Base-by-base conservation (phyloP, 2,329 filamentous ascomycete genomes). In the Colletotrichum tropicale region DNA sequence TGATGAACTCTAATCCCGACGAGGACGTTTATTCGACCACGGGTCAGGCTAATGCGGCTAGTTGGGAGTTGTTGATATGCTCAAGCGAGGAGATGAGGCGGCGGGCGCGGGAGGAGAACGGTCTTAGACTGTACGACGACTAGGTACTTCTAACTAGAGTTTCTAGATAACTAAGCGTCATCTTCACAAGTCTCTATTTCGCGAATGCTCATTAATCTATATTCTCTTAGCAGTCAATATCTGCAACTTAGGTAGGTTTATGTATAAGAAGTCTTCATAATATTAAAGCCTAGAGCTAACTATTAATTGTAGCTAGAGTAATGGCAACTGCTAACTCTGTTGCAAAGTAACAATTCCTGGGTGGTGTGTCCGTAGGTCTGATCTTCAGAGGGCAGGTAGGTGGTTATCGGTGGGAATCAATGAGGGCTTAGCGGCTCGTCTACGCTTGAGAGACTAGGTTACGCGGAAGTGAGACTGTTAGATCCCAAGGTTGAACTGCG, bases 251-350 rank as follows among this genome's bases (percentile, higher is more conserved):
- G 12, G 18, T 10, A 43, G 16, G 38, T n/a, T n/a, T n/a, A 10
- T 43, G 1, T 4, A 43, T n/a, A 43, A 0, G 38, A 43, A 43
- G 0, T 10, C 38, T 43, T 43, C 0, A n/a, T 0, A 0, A 10
- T 0, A 43, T 43, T 0, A 3, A 43, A 43, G 38, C 16, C 0
- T 43, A 18, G n/a, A 55, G 34, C 34, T 36, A 36, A 36, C 0
- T 5, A 36, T 8, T 8, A 16, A 0, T 38, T 0, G 4, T 16
- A 38, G 15, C 0, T 1, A 38, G 34, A 38, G 0, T 0, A 0
- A 18, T 38, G 16, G 34, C 34, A 38, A 8, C 34, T 38, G 8
- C 4, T 38, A 38, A 38, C 0, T 38, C 15, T 38, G 0, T 38
- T 38, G 7, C 34, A 36, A 36, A 36, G 0, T 16, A 16, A 36